Evolutionary conservation across 305 asterid genomes (phyloP).

Genomic region (Solanum aculeatissimum): DNA sequence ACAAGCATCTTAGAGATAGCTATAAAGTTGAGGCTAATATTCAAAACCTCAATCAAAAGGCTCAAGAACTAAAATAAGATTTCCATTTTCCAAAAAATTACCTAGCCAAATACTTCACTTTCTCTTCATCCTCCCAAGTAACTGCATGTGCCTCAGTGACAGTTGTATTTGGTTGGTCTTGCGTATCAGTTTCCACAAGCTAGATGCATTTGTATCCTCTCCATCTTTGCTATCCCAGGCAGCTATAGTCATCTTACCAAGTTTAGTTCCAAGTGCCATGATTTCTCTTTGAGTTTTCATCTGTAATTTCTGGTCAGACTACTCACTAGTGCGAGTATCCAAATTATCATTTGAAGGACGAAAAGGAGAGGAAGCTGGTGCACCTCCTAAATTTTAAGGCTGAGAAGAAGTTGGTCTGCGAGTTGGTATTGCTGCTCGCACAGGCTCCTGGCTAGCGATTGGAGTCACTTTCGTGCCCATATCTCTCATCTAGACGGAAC

Average conservation of each 20-base stretch:
- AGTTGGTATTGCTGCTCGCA: slow-evolving; percentile 12
- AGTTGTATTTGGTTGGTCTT: slow-evolving; percentile 4
- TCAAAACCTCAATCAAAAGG: background rate
- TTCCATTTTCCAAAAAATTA: background rate
- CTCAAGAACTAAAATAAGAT: background rate
- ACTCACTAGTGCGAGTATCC: background rate
- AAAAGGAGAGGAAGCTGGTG: slow-evolving; percentile 3
- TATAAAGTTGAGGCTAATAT: background rate
- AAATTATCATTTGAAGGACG: background rate
- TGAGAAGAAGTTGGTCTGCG: slow-evolving; percentile 14
- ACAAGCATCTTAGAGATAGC: background rate
- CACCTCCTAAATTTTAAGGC: slow-evolving; percentile 11
- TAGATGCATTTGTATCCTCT: slow-evolving; percentile 1
- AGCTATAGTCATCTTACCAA: slow-evolving; percentile 15
- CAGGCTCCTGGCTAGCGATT: slow-evolving; percentile 18
- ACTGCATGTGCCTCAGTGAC: slow-evolving; percentile 21
- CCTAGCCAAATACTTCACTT: slow-evolving; percentile 28
- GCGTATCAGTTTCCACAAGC: background rate
- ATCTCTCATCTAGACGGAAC: slow-evolving; percentile 15
- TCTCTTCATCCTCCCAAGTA: slow-evolving; percentile 37
- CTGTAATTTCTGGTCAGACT: slow-evolving; percentile 10
- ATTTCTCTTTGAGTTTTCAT: slow-evolving; percentile 13
- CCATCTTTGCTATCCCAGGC: slow-evolving; percentile 19
- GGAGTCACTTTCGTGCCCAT: slow-evolving; percentile 21
- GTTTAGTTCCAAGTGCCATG: slow-evolving; percentile 15